Percentiles rank a stretch among this genome's conserved stretches.
Evolutionary conservation across 441 rosid genomes (phyloP).

Genomic region (Euphorbia schlechtendalii): DNA sequence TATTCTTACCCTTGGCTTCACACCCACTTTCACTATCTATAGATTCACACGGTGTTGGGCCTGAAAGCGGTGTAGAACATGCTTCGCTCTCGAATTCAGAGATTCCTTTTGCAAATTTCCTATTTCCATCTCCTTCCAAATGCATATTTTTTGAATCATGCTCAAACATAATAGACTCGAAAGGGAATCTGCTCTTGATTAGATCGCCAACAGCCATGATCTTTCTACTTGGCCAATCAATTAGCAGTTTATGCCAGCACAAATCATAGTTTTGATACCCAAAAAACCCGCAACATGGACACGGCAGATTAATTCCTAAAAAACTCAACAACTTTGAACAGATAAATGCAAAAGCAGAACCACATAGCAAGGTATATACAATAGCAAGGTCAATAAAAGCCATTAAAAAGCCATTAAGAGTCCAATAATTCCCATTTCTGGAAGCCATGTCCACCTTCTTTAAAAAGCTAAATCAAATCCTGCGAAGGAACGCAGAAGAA

Average conservation of each 20-base stretch:
- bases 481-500: neutral
- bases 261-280: slow-evolving; percentile 29
- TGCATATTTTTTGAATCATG: slow-evolving; percentile 13
- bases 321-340: slow-evolving; percentile 45
- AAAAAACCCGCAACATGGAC: slow-evolving; percentile 57
- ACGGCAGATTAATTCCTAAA: slow-evolving; percentile 50
- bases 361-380: slow-evolving; percentile 49
- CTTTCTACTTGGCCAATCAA: slow-evolving; percentile 35
- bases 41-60: slow-evolving; percentile 22
- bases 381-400: slow-evolving; percentile 65
- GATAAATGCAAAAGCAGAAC: slow-evolving; percentile 41
- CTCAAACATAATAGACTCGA: slow-evolving; percentile 28
- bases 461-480: neutral
- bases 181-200: slow-evolving; percentile 47
- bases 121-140: slow-evolving; percentile 18
- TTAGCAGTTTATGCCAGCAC: slow-evolving; percentile 45
- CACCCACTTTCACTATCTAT: slow-evolving; percentile 21
- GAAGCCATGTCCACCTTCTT: slow-evolving; percentile 31
- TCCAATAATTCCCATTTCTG: slow-evolving; percentile 50
- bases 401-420: slow-evolving; percentile 44
- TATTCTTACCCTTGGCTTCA: slow-evolving; percentile 39
- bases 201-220: slow-evolving; percentile 38
- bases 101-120: slow-evolving; percentile 14
- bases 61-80: slow-evolving; percentile 23
- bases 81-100: slow-evolving; percentile 29